Evolutionary conservation across 169 alveolate species (phyloP).

Genomic region (Neospora caninum): DNA sequence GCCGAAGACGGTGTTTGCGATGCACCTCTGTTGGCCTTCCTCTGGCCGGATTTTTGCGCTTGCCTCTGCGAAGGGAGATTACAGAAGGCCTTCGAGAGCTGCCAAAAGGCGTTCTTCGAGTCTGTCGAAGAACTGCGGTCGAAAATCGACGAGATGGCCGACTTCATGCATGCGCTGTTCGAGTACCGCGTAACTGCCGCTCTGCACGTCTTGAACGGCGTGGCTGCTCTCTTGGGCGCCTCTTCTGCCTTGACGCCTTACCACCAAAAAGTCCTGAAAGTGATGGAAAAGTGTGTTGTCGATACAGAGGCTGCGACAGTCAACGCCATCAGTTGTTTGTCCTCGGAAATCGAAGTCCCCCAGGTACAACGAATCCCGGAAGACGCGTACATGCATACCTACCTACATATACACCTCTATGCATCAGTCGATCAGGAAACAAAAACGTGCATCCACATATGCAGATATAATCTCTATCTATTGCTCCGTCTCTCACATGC

Average conservation of each 20-base stretch:
- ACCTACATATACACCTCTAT: background rate
- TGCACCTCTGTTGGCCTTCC: background rate
- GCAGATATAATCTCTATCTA: too few relatives aligned
- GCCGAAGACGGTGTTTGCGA: too few relatives aligned
- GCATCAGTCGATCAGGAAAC: too few relatives aligned
- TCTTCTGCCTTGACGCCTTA: slow-evolving; percentile 13
- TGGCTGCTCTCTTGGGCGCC: slow-evolving; percentile 43
- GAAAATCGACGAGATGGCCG: slow-evolving; percentile 44
- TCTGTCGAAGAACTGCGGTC: slow-evolving; percentile 33
- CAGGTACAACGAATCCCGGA: background rate
- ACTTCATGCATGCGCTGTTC: background rate
- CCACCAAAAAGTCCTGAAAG: slow-evolving; percentile 45
- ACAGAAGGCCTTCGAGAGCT: slow-evolving; percentile 8
- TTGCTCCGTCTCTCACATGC: too few relatives aligned
- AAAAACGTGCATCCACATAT: too few relatives aligned
- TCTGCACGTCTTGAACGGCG: background rate
- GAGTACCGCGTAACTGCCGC: background rate
- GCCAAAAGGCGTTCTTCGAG: slow-evolving; percentile 44
- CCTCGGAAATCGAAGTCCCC: slow-evolving; percentile 2
- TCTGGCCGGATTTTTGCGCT: background rate
- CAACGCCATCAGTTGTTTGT: background rate
- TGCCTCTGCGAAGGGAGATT: background rate
- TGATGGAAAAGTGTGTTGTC: slow-evolving; percentile 28
- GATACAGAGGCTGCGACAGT: slow-evolving; percentile 35
- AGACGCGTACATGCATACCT: background rate